phyloP scores from a whole-genome alignment of 1,284 basidiomycete genomes.

The Xerocomus minutiporus region DNA sequence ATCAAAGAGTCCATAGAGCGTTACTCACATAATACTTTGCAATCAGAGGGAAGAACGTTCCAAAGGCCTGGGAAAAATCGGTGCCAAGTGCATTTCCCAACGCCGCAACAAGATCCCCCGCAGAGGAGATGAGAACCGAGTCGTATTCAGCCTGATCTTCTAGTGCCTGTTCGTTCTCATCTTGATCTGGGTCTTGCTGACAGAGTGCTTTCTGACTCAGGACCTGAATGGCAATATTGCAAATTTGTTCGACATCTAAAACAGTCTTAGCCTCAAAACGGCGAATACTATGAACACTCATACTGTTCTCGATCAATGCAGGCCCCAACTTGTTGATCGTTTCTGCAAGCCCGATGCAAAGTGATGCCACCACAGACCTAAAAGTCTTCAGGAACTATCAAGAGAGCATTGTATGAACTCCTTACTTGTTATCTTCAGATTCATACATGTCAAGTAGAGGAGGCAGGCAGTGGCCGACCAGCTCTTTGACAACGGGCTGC shows the following conservation, averaged over 20 bases:
- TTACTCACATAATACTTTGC: constrained; percentile 85
- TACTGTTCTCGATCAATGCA: constrained; percentile 71
- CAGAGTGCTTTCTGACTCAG: constrained; percentile 91
- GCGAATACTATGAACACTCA: constrained; percentile 27
- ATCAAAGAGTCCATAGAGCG: not conserved
- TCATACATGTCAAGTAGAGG: constrained; percentile 87
- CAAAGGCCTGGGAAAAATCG: constrained; percentile 85
- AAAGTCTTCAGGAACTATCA: constrained; percentile 13
- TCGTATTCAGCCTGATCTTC: constrained; percentile 95
- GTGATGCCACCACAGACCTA: constrained; percentile 82
- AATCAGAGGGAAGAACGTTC: constrained; percentile 85
- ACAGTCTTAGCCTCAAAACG: constrained; percentile 8
- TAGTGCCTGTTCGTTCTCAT: constrained; percentile 75
- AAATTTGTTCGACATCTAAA: constrained; percentile 76
- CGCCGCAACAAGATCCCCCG: constrained; percentile 90
- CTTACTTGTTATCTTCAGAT: constrained; percentile 97
- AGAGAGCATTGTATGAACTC: constrained; percentile 23
- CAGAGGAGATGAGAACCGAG: constrained; percentile 90
- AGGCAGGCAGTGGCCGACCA: constrained; percentile 74
- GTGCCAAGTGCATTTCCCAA: constrained; percentile 82
- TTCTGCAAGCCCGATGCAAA: constrained; percentile 86
- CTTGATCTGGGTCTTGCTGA: constrained; percentile 95
- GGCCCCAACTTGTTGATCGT: constrained; percentile 90
- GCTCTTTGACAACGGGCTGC: constrained; percentile 74
- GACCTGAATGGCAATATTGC: constrained; percentile 75